Base-by-base conservation (phyloP, 2,329 filamentous ascomycete species). In the Chaetothyriales sp. region DNA sequence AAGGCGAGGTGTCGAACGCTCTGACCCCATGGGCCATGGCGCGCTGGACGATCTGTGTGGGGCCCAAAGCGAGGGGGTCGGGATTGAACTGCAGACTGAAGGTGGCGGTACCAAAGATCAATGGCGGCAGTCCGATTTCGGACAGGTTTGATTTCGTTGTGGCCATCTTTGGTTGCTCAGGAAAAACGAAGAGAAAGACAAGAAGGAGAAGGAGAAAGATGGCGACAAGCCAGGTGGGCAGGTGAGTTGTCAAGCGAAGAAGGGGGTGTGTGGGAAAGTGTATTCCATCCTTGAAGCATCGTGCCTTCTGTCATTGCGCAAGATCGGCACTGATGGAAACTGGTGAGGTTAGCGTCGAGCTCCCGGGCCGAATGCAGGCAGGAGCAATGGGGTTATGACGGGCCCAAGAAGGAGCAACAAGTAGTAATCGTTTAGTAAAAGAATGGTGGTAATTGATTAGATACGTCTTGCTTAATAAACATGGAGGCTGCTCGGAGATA, bases 1-100 rank as follows among this genome's bases (percentile, higher is more conserved):
- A 76, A 5, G 73, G 73, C 0, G 72, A 75, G 32, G 73, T 75
- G 56, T 76, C 73, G 58, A 76, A 75, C 53, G 72, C 72, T 56
- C 72, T 68, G 44, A 76, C 62, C 5, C 73, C 73, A 18, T 65
- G 62, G 15, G 66, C 59, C 9, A 76, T 63, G 9, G 73, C 73
- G 39, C 66, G 68, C 36, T 73, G 67, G 43, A 75, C 68, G 3
- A 74, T 66, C 48, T 67, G 64, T 7, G 68, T 71, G 6, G 71
- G 70, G 18, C 71, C 70, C 10, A 74, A 64, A n/a, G 69, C 66
- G 56, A 69, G 72, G 2, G 73, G 72, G 56, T 74, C 68, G 44
- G 63, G 61, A 55, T 74, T 74, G 58, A 58, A 58, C 59, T 73
- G 70, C 28, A 64, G 67, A 51, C 71, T 72, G 61, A 73, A 73